Conservation (phyloP, 306 rosid genomes). For the Vigna radiata region DNA sequence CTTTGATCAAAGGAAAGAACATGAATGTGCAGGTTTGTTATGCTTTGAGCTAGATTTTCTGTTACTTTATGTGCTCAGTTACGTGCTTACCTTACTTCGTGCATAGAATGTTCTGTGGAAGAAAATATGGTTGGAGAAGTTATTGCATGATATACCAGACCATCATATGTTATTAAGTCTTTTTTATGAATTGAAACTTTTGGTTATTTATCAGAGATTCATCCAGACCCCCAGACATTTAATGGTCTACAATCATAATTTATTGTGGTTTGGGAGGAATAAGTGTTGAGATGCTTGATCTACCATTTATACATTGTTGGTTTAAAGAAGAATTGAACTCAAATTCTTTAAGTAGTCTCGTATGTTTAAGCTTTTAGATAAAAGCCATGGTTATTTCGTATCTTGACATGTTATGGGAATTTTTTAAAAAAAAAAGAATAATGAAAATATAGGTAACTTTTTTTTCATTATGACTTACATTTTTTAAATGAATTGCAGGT, state of each 20-base stretch:
- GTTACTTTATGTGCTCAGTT: background rate
- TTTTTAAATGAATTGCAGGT: no score
- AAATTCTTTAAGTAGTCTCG: no score
- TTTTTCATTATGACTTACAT: no score
- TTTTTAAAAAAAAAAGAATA: no score
- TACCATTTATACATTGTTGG: no score
- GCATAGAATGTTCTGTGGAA: background rate
- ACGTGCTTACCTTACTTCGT: background rate
- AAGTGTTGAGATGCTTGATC: background rate
- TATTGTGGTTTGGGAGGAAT: background rate
- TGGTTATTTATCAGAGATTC: background rate
- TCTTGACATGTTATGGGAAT: no score
- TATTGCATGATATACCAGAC: background rate
- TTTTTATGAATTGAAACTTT: background rate
- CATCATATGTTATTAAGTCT: background rate
- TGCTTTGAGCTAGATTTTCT: conserved; percentile 4
- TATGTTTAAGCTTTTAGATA: no score
- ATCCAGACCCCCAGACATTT: background rate
- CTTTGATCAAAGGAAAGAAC: conserved; percentile 63
- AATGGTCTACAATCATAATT: background rate
- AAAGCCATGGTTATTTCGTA: no score
- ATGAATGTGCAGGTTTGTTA: conserved; percentile 52
- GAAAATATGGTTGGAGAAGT: background rate
- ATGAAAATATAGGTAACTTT: no score
- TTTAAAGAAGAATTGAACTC: no score